Base-by-base conservation (phyloP, 2,329 filamentous ascomycete genomes). In the Paecilomyces niveus region DNA sequence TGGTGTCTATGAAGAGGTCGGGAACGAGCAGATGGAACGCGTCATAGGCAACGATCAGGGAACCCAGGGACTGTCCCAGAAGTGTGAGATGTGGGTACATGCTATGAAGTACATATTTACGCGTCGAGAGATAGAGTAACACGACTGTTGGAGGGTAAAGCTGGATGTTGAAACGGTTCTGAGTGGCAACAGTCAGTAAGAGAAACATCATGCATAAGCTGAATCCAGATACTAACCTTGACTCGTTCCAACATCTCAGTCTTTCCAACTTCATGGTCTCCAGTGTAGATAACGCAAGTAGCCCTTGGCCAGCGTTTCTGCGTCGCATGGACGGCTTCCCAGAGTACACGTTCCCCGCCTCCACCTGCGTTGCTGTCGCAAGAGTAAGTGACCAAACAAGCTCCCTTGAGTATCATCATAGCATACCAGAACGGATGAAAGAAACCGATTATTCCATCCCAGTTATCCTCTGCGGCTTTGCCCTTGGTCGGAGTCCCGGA, bases 391-490 rank as follows among this genome's bases (percentile, higher is more conserved):
- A 15, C 22, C 54, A 31, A 10, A 33, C 18, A 35, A 45, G 24
- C 26, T 55, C 9, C 4, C 55, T 21, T 55, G 39, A 56, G 26
- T 29, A 29, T 26, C n/a, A 59, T 31, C 53, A 58, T 31, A 6
- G 35, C 82, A 63, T 79, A 93, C 90, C 94, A 97, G 74, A 97
- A 99, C 1, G 94, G 94, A 74, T 99, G 94, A 72, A 99, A 96
- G 81, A 99, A 97, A 53, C 91, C 94, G 62, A 97, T 85, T 56
- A 97, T 86, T 32, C 92, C 92, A 61, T 87, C 81, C 89, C 90
- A 97, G 53, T 88, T 81, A 64, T 82, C 78, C 59, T 82, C 79
- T 10, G 72, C 69, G 58, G 70, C 72, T 26, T 71, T 74, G 53
- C 73, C 79, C 63, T 78, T 80, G 54, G 72, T 70, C 24, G 76